Evolutionary conservation across 1,284 basidiomycete species (phyloP), one percentile per base, ranked within the genome.

Genomic region (Anthracocystis panici-leucophaei): DNA sequence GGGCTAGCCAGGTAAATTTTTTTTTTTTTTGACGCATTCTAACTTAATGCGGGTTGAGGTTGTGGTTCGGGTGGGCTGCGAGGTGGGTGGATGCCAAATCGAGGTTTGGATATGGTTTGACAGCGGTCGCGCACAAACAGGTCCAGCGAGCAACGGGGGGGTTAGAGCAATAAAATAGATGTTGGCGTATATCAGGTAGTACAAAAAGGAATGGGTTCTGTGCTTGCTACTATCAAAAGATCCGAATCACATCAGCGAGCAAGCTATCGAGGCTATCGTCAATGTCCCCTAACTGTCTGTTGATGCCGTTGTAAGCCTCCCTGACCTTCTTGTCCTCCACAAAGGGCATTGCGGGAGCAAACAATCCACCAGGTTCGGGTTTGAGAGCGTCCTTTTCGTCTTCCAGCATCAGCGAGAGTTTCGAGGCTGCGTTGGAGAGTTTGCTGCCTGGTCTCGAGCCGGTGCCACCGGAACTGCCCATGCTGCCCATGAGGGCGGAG

Each of bases 361-460:
- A 80, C n/a, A 80, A 44, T 9, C 77, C 77, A 1, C 69, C 79
- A 2, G 55, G 53, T 27, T 78, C 68, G 16, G 77, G 73, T 27
- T 65, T 64, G 12, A 75, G 63, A 1, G 51, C 27, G 23, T 75
- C 64, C 10, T 31, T 29, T 5, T 63, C 65, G 14, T 75, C 72
- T 12, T 63, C 58, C 10, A 68, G 23, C 50, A 69, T 20, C 14
- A 41, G 3, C 14, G 45, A 21, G 27, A 55, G 33, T 12, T n/a
- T 60, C 18, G 42, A 25, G 8, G 56, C 44, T 25, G 53, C 40
- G 31, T 58, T 50, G 9, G 63, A 63, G 3, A 75, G 61, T 21
- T 70, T 67, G 27, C 63, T 57, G 20, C 70, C 65, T 0, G 66
- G 62, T 20, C 71, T 49, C 0, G 61, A 65, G 45, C 61, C 59